A percentile compares a stretch with the other conserved stretches of the same genome.
These are phyloP conservation scores for Lecanicillium sp. DNA, from an alignment of 2,329 filamentous ascomycete species.

Conservation along the genomic window DNA sequence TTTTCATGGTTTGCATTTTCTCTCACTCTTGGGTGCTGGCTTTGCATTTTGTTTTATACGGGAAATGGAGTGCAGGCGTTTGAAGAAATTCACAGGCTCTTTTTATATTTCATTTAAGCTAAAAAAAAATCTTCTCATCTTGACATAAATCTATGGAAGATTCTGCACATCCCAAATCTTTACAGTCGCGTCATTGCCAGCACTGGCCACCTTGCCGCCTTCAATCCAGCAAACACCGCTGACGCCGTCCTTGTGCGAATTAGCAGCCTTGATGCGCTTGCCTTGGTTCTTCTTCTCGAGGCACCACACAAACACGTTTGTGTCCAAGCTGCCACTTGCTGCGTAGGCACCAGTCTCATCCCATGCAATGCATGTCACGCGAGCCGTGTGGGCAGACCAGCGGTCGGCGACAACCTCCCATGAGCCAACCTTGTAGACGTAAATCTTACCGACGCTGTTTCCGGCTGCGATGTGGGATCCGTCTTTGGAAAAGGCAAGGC, in stretches of 20 bases:
- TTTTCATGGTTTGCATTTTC: not conserved
- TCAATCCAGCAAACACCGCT: slow-evolving; percentile 77
- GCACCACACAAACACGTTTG: slow-evolving; percentile 89
- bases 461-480: slow-evolving; percentile 76
- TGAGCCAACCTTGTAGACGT: slow-evolving; percentile 57
- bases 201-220: slow-evolving; percentile 63
- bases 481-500: slow-evolving; percentile 73
- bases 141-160: slow-evolving; percentile 14
- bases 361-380: slow-evolving; percentile 60
- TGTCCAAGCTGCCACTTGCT: slow-evolving; percentile 80
- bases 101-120: not conserved
- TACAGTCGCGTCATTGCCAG: slow-evolving; percentile 79
- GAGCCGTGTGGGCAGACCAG: slow-evolving; percentile 53
- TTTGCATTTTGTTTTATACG: too few species aligned
- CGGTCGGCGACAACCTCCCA: slow-evolving; percentile 71
- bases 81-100: not conserved
- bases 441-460: slow-evolving; percentile 77
- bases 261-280: slow-evolving; percentile 71
- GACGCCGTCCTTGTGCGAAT: slow-evolving; percentile 94
- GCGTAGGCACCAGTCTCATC: slow-evolving; percentile 68
- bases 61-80: too few species aligned
- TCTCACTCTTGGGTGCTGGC: too few species aligned
- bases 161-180: slow-evolving; percentile 65
- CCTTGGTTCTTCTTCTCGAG: slow-evolving; percentile 69
- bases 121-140: not conserved